Conservation (phyloP, 345 rosid species). For the Populus alba region DNA sequence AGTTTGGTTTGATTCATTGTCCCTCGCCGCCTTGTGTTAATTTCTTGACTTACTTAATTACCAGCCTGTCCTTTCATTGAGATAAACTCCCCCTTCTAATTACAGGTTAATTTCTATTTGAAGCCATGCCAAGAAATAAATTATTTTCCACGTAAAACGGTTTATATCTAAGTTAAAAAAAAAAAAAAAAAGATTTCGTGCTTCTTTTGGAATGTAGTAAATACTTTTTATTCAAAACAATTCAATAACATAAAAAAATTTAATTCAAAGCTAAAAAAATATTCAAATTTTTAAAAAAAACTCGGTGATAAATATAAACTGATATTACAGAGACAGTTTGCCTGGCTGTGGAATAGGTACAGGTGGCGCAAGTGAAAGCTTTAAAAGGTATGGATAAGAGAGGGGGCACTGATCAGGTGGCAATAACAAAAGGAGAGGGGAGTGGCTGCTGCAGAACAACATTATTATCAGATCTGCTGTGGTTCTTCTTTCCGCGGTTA, state of each 20-base stretch:
- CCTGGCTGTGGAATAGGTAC: constrained; percentile 64
- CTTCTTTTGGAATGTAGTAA: too few relatives aligned
- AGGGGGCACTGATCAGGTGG: constrained; percentile 13
- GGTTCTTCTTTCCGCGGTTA: constrained; percentile 27
- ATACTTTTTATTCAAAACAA: too few relatives aligned
- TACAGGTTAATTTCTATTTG: neutral
- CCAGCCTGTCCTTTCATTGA: neutral
- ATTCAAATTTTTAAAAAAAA: neutral
- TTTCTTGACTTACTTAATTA: neutral
- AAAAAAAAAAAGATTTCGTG: too few relatives aligned
- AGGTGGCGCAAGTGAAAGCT: constrained; percentile 33
- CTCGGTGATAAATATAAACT: constrained; percentile 27
- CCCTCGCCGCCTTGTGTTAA: neutral
- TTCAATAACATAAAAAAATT: too few relatives aligned
- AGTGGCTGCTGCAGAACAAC: constrained; percentile 51
- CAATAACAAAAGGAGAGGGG: constrained; percentile 23
- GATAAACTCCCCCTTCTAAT: neutral
- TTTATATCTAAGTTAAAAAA: too few relatives aligned
- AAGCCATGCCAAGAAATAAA: neutral
- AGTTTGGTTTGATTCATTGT: constrained; percentile 8
- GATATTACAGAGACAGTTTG: constrained; percentile 59
- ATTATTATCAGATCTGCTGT: constrained; percentile 46
- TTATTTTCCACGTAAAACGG: neutral
- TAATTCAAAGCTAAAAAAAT: too few relatives aligned
- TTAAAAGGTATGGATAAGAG: constrained; percentile 30